Evolutionary conservation across 2,329 filamentous ascomycete species (phyloP).

Genomic region (Arthrobotrys entomopaga): DNA sequence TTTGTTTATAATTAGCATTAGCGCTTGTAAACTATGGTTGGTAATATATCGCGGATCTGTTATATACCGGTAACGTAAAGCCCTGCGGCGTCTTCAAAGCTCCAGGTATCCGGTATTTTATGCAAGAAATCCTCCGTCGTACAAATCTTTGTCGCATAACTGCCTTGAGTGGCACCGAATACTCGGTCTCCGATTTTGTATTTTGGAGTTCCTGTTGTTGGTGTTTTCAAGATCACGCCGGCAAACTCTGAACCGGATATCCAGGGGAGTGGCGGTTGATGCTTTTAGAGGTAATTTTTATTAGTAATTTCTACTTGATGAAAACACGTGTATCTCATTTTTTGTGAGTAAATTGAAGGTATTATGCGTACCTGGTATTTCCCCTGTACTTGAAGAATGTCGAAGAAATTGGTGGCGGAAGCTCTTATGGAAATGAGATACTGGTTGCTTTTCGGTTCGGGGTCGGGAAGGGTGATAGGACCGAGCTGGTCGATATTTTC

Average conservation of each 20-base stretch:
- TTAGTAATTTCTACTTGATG: background rate
- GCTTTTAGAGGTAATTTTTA: background rate
- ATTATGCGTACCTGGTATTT: conserved; percentile 76
- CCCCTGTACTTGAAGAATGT: conserved; percentile 91
- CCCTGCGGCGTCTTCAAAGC: conserved; percentile 83
- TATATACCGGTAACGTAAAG: conserved; percentile 77
- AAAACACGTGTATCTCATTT: background rate
- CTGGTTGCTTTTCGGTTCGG: conserved; percentile 74
- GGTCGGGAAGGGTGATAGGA: conserved; percentile 75
- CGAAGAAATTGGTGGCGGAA: conserved; percentile 94
- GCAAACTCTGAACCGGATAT: conserved; percentile 83
- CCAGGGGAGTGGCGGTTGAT: conserved; percentile 59
- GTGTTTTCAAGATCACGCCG: conserved; percentile 76
- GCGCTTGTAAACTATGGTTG: background rate
- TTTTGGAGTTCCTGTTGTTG: conserved; percentile 66
- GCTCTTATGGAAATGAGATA: conserved; percentile 90
- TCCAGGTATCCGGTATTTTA: conserved; percentile 82
- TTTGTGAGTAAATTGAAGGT: background rate
- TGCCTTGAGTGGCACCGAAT: conserved; percentile 86
- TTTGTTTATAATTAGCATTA: background rate
- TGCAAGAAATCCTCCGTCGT: conserved; percentile 74
- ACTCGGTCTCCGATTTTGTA: conserved; percentile 83
- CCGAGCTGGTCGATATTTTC: conserved; percentile 87
- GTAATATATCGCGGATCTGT: background rate
- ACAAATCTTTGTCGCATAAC: conserved; percentile 80